A percentile compares a stretch with the other conserved stretches of the same genome.
Conservation (phyloP, 495 filamentous ascomycete species). For the Penicillium pulvis region DNA sequence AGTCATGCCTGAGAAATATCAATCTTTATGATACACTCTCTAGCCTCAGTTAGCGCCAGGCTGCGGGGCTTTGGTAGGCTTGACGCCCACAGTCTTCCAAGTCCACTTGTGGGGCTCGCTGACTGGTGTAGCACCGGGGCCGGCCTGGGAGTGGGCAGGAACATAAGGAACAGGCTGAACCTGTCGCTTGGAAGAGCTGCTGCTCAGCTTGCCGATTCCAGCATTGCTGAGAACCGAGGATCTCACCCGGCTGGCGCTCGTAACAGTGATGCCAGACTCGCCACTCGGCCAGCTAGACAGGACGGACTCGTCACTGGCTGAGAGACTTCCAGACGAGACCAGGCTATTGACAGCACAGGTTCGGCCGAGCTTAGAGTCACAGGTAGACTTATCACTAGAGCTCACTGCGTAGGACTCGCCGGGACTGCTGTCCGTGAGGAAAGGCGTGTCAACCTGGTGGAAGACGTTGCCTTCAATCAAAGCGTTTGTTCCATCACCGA, state of each 20-base stretch:
- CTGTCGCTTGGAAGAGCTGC: slow-evolving; percentile 14
- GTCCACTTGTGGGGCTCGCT: slow-evolving; percentile 9
- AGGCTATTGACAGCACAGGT: slow-evolving; percentile 7
- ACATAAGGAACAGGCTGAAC: slow-evolving; percentile 8
- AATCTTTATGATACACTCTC: too few species aligned
- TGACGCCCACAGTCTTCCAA: slow-evolving; percentile 22
- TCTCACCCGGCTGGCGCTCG: slow-evolving; percentile 23
- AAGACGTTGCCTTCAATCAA: too few species aligned
- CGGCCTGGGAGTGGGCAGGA: slow-evolving; percentile 16
- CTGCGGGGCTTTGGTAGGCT: slow-evolving; percentile 11
- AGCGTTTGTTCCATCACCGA: slow-evolving; percentile 12
- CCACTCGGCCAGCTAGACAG: slow-evolving; percentile 28
- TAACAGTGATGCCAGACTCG: slow-evolving; percentile 22
- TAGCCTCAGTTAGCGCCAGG: neutral
- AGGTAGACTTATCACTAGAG: slow-evolving; percentile 18
- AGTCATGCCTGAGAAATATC: too few species aligned
- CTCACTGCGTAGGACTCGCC: too few species aligned
- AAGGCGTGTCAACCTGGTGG: too few species aligned
- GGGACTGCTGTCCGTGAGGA: too few species aligned
- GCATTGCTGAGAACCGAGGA: slow-evolving; percentile 31
- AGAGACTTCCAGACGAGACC: slow-evolving; percentile 22
- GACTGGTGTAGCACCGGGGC: slow-evolving; percentile 16
- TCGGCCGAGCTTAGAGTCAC: too few species aligned
- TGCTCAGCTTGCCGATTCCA: slow-evolving; percentile 32
- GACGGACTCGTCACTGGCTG: slow-evolving; percentile 26